Conservation (phyloP, 2,329 filamentous ascomycete species). For the Tympanopsis confertula region DNA sequence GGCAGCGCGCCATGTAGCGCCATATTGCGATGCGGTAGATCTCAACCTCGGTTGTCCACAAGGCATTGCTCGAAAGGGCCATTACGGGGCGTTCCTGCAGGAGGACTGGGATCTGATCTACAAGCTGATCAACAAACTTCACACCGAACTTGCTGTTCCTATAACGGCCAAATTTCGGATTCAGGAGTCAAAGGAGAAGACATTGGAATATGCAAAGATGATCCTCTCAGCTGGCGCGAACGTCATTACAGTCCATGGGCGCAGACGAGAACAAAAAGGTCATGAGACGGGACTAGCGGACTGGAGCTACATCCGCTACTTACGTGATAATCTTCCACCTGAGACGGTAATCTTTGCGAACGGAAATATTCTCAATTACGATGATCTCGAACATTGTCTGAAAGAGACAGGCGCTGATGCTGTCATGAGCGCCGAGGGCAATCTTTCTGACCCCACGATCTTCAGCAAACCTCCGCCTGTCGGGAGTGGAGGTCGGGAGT, state of each 20-base stretch:
- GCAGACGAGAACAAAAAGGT: slow-evolving; percentile 83
- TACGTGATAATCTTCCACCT: slow-evolving; percentile 70
- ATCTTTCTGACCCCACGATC: slow-evolving; percentile 80
- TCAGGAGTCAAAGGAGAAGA: slow-evolving; percentile 75
- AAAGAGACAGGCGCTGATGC: slow-evolving; percentile 78
- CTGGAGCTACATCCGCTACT: slow-evolving; percentile 72
- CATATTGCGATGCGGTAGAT: slow-evolving; percentile 89
- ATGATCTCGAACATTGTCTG: slow-evolving; percentile 68
- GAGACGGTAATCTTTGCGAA: slow-evolving; percentile 96
- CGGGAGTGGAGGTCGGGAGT: slow-evolving; percentile 63
- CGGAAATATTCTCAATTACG: slow-evolving; percentile 76
- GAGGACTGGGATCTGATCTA: slow-evolving; percentile 80
- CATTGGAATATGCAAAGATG: slow-evolving; percentile 77
- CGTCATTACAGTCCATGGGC: slow-evolving; percentile 84
- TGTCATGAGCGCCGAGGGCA: slow-evolving; percentile 93
- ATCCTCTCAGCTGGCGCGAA: slow-evolving; percentile 81
- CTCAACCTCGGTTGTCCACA: slow-evolving; percentile 93
- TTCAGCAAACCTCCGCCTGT: slow-evolving; percentile 59
- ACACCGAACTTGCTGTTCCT: slow-evolving; percentile 66
- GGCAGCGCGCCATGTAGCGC: slow-evolving; percentile 67
- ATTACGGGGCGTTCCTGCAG: slow-evolving; percentile 89
- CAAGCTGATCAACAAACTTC: slow-evolving; percentile 71
- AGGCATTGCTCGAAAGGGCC: slow-evolving; percentile 80
- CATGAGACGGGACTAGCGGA: slow-evolving; percentile 89
- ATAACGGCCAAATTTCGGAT: slow-evolving; percentile 93